Base-by-base conservation (phyloP, 495 filamentous ascomycete genomes). In the Aspergillus wentii region DNA sequence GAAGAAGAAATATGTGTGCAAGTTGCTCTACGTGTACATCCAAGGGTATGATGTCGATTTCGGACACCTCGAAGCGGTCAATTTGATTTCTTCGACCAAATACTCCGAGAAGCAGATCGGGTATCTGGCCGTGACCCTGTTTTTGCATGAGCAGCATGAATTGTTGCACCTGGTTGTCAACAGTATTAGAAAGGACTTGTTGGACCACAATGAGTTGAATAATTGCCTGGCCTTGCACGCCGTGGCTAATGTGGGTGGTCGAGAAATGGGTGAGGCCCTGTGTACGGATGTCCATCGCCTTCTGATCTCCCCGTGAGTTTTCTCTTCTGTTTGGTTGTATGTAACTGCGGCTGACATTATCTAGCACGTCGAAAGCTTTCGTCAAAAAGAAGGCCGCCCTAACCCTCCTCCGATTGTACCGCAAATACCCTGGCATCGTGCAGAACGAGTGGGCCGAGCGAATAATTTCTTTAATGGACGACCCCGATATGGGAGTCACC, bases 1-100 rank as follows among this genome's bases (percentile, higher is more conserved):
- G 64, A 95, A 94, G 75, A 99, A 99, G 76, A 99, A 99, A 85
- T 99, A 99, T 57, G 94, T 99, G 30, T 99, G 94, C 85, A 98
- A 98, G 80, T 76, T 99, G 46, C 77, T 99, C 30, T 99, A 99
- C 56, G 96, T 99, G 50, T 99, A 99, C 60, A 99, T 99, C 40
- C 80, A 97, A 33, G 94, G 94, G 6, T 99, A 94, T 82, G 94
- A 99, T 56, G 90, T 99, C 65, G 94, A 97, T 59, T 99, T 99
- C 57, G 94, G 94, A 16, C 94, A 99, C 58, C 79, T 97, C 23
- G 94, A 99, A 65, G 94, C 94, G 7, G 90, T 99, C 60, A 96
- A 96, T 47, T 77, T 99, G 41, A 91, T 99, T 39, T 95, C 91
- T 4, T 90, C 89, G 16, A 88, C 71, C 49, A 97, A 97, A 57